These are phyloP conservation scores for Leccinum rimulosum DNA, from an alignment of 768 basidiomycete species.

Conservation along the genomic window DNA sequence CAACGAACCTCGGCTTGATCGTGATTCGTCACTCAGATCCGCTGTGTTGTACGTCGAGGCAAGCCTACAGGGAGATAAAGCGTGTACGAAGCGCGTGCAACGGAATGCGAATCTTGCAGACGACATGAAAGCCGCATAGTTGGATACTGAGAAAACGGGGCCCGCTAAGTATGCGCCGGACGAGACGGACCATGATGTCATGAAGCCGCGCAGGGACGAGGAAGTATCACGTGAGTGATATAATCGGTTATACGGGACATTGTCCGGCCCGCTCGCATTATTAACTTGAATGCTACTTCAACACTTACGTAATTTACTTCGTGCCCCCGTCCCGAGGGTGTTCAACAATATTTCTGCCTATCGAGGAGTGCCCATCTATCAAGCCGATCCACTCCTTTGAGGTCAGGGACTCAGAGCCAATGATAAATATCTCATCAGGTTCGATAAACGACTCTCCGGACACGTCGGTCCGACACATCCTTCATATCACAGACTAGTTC, in stretches of 20 bases:
- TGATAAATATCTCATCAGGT: slow-evolving; percentile 53
- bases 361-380: slow-evolving; percentile 75
- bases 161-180: too few species aligned
- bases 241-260: too few species aligned
- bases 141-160: neutral
- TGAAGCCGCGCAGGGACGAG: neutral
- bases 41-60: slow-evolving; percentile 66
- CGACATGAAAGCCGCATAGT: slow-evolving; percentile 13
- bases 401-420: slow-evolving; percentile 67
- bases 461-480: slow-evolving; percentile 17
- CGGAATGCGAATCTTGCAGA: slow-evolving; percentile 13
- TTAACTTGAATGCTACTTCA: slow-evolving; percentile 6
- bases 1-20: slow-evolving; percentile 73
- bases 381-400: slow-evolving; percentile 67
- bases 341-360: slow-evolving; percentile 49
- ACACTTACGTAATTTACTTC: slow-evolving; percentile 18
- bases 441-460: slow-evolving; percentile 28
- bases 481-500: slow-evolving; percentile 81
- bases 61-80: slow-evolving; percentile 6
- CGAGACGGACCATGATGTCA: slow-evolving; percentile 13
- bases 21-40: slow-evolving; percentile 55
- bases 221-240: slow-evolving; percentile 9
- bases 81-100: slow-evolving; percentile 1
- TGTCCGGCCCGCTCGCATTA: too few species aligned
- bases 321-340: slow-evolving; percentile 32